Evolutionary conservation across 2,329 filamentous ascomycete genomes (phyloP).

Genomic region (Aspergillus carbonarius): DNA sequence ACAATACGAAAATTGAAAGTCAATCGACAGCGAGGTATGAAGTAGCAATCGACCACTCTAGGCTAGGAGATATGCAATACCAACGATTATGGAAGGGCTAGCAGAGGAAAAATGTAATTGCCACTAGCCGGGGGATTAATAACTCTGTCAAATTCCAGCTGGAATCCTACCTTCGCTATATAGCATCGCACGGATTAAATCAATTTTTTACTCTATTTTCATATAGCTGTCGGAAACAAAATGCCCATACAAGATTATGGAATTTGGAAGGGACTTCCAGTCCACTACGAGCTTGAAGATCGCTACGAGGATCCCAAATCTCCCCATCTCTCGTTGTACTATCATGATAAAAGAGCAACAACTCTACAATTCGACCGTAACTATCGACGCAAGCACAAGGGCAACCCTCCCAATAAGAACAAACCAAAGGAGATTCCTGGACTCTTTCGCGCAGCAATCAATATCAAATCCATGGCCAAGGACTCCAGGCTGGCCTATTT

Average conservation of each 20-base stretch:
- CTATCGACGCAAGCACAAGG: not conserved
- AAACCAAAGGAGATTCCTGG: constrained; percentile 11
- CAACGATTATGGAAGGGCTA: not conserved
- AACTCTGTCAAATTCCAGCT: not conserved
- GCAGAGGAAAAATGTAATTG: not conserved
- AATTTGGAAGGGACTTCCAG: constrained; percentile 18
- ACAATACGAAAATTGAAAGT: no score
- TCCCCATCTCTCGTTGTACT: constrained; percentile 17
- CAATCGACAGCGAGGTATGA: not conserved
- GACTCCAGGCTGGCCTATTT: constrained; percentile 20
- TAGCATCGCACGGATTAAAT: not conserved
- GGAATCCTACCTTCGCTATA: not conserved
- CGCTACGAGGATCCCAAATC: constrained; percentile 5
- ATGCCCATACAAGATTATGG: constrained; percentile 21
- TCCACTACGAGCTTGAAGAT: constrained; percentile 13
- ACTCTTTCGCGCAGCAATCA: constrained; percentile 18
- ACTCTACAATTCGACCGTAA: not conserved
- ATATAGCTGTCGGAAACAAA: not conserved
- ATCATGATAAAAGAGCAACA: constrained; percentile 6
- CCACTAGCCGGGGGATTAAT: not conserved
- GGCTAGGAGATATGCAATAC: not conserved
- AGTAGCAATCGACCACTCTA: not conserved
- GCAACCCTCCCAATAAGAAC: not conserved
- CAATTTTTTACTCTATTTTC: not conserved
- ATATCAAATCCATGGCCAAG: constrained; percentile 16